Conservation (phyloP, 2,329 filamentous ascomycete genomes). For the Sclerotinia glacialis region DNA sequence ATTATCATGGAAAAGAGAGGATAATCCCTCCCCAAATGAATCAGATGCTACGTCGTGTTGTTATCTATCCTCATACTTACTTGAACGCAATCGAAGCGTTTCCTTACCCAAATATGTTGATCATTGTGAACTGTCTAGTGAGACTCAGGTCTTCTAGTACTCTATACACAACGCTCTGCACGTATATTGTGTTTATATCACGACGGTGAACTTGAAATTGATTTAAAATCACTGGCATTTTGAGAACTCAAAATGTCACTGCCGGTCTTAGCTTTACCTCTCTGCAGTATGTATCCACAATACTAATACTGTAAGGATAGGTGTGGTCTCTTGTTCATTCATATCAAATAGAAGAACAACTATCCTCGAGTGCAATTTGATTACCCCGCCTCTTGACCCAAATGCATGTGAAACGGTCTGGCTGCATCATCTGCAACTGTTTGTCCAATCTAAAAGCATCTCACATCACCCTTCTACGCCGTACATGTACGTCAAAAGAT, state of each 20-base stretch:
- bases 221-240: neutral
- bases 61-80: conserved; percentile 4
- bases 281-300: neutral
- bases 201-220: neutral
- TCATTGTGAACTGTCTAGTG: conserved; percentile 17
- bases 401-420: conserved; percentile 24
- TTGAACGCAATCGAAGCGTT: neutral
- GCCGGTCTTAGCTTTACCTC: neutral
- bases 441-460: conserved; percentile 15
- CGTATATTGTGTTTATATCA: conserved; percentile 18
- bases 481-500: conserved; percentile 1
- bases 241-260: neutral
- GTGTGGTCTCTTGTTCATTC: neutral
- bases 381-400: conserved; percentile 18
- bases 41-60: conserved; percentile 6
- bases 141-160: conserved; percentile 14
- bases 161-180: conserved; percentile 4
- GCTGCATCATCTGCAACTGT: conserved; percentile 23
- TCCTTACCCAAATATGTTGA: neutral
- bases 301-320: neutral
- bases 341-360: conserved; percentile 2
- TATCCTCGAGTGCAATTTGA: neutral
- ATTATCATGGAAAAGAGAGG: neutral
- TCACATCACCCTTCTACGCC: conserved; percentile 7
- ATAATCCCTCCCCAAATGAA: neutral